These are phyloP conservation scores for Penicillium frequentans DNA, from an alignment of 2,329 filamentous ascomycete species.

Conservation along the genomic window DNA sequence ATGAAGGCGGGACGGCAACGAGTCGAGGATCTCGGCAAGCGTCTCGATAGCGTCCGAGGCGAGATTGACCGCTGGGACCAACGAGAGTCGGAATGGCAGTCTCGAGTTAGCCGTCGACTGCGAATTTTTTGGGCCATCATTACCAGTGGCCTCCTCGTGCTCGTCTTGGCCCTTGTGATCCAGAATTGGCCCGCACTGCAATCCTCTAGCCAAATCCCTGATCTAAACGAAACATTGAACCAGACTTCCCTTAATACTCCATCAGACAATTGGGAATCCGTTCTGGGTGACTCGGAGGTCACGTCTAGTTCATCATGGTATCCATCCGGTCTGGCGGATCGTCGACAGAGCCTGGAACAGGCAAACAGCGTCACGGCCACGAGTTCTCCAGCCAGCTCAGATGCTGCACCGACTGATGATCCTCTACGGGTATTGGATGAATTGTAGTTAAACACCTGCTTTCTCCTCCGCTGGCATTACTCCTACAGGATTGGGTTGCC, in stretches of 20 bases:
- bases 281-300: background rate
- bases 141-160: constrained; percentile 24
- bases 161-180: constrained; percentile 30
- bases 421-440: constrained; percentile 31
- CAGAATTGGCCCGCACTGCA: constrained; percentile 24
- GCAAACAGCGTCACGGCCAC: constrained; percentile 2
- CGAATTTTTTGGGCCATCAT: constrained; percentile 40
- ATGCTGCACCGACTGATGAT: constrained; percentile 19
- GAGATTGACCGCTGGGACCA: constrained; percentile 46
- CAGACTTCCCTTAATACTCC: constrained; percentile 10
- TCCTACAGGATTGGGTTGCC: background rate
- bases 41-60: constrained; percentile 39
- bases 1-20: constrained; percentile 38
- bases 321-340: constrained; percentile 23
- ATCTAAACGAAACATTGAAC: constrained; percentile 12
- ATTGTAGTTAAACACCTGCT: constrained; percentile 18
- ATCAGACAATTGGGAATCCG: constrained; percentile 7
- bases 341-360: constrained; percentile 14
- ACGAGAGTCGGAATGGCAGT: constrained; percentile 45
- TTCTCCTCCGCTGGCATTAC: background rate
- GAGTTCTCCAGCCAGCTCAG: background rate
- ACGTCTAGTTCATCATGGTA: constrained; percentile 10
- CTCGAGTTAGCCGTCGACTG: constrained; percentile 37
- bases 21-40: constrained; percentile 37
- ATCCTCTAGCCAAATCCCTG: constrained; percentile 1